These are phyloP conservation scores for Ogataea saltuana DNA, from an alignment of 805 yeast species.

Conservation along the genomic window DNA sequence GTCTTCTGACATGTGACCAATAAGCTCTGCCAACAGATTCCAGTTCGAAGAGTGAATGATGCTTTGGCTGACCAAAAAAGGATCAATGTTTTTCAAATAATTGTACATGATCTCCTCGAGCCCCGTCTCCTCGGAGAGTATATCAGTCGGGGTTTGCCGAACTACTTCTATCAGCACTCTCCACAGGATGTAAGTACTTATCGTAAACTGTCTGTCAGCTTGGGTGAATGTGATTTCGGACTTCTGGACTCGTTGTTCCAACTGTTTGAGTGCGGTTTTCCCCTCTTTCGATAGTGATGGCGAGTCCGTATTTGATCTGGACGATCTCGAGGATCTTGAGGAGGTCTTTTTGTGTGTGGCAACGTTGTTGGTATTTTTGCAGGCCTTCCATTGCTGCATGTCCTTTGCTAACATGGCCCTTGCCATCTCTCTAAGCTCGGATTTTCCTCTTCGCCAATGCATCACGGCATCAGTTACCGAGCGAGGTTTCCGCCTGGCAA, in stretches of 20 bases:
- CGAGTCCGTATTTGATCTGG: constrained; percentile 8
- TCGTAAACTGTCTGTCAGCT: constrained; percentile 83
- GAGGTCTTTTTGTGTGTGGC: constrained; percentile 28
- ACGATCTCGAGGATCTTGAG: constrained; percentile 24
- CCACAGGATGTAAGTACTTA: constrained; percentile 85
- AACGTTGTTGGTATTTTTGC: constrained; percentile 12
- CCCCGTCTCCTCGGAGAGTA: constrained; percentile 74
- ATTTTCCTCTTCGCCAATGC: constrained; percentile 96
- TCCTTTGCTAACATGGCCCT: constrained; percentile 51
- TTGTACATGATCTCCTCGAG: constrained; percentile 92
- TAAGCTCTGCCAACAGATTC: constrained; percentile 83
- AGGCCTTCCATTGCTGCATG: constrained; percentile 27
- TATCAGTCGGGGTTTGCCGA: constrained; percentile 75
- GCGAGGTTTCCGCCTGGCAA: constrained; percentile 86
- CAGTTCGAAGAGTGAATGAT: constrained; percentile 87
- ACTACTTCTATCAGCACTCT: constrained; percentile 92
- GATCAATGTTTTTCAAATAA: constrained; percentile 86
- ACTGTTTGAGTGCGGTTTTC: constrained; percentile 15
- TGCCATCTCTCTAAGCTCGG: constrained; percentile 76
- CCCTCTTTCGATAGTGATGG: constrained; percentile 12
- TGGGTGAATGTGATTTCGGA: constrained; percentile 72
- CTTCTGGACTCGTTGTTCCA: constrained; percentile 34
- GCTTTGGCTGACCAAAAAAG: constrained; percentile 62
- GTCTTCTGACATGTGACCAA: constrained; percentile 88
- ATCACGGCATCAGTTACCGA: constrained; percentile 96